Evolutionary conservation across 2,329 filamentous ascomycete species (phyloP), one percentile per base, ranked within the genome.

Genomic region (Colletotrichum sansevieriae): DNA sequence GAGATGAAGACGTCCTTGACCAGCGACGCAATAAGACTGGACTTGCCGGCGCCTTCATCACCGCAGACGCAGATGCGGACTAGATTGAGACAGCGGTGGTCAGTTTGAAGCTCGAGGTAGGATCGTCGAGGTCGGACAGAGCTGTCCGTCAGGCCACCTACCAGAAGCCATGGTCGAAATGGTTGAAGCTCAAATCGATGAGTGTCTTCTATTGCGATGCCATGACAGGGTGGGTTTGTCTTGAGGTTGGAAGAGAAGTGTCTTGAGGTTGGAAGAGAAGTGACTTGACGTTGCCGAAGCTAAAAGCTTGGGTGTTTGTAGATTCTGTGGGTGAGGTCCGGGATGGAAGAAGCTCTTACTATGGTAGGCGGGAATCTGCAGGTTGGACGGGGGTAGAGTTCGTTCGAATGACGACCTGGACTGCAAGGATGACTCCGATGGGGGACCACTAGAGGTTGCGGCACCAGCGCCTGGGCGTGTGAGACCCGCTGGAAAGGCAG

Each of bases 1-100:
- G 92, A 93, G 75, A 98, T 93, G 80, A 98, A 99, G 79, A 95
- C 92, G 78, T 98, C 95, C 78, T 98, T 98, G 78, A 99, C 95
- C 44, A 99, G 90, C 65, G 94, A 97, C 64, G 95, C 96, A 77
- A 97, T 97, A 79, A 97, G 87, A 79, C 93, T 96, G 69, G 92
- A 96, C 83, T 97, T 72, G 75, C 94, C 94, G n/a, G 92, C 94
- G 75, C 92, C 92, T 82, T 98, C 95, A 80, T 99, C 96, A 76
- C 96, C 96, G 83, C 95, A 98, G 68, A 98, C 93, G 80, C 94
- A 97, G 76, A 98, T 95, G 72, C 96, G 92, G 70, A 98, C 95
- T 84, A 73, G 37, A n/a, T 18, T 4, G 20, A 29, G 37, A 22
- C 37, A 56, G 12, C 11, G 44, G 10, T 63, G 9, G 54, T 72